Percentiles rank a stretch among this genome's conserved stretches.
Conservation (phyloP, 164 flowering plant genomes). For the Chimonanthus praecox region DNA sequence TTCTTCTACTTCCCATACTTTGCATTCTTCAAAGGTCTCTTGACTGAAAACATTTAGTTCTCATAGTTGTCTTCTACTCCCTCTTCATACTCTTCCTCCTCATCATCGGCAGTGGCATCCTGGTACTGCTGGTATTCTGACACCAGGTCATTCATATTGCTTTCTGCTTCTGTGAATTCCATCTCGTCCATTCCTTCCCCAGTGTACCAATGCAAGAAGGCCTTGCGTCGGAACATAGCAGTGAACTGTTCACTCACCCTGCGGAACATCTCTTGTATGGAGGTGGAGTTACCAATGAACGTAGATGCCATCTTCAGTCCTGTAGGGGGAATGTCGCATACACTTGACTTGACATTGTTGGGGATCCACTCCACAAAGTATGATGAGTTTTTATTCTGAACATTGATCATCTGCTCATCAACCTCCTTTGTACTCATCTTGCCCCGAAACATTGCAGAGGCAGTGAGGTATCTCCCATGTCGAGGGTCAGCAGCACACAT, state of each 20-base stretch:
- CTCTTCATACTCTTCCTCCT: conserved; percentile 6
- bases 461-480: conserved; percentile 10
- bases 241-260: conserved; percentile 47
- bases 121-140: conserved; percentile 5
- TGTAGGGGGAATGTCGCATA: conserved; percentile 45
- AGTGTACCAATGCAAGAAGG: conserved; percentile 26
- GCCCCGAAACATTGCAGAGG: conserved; percentile 10
- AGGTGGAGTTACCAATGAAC: conserved; percentile 37
- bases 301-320: conserved; percentile 46
- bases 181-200: conserved; percentile 42
- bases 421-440: conserved; percentile 6
- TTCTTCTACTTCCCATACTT: background rate
- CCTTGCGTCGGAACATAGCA: conserved; percentile 51
- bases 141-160: conserved; percentile 11
- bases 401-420: conserved; percentile 6
- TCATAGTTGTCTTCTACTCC: conserved; percentile 4
- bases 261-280: conserved; percentile 46
- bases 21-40: no score
- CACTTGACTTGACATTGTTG: conserved; percentile 44
- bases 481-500: conserved; percentile 23
- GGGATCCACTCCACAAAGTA: conserved; percentile 37
- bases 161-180: conserved; percentile 40
- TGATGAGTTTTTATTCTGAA: conserved; percentile 24
- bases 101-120: background rate
- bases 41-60: background rate